Base-by-base conservation (phyloP, 192 early-diverging fungal genomes). In the Rhizoclosmatium globosum region DNA sequence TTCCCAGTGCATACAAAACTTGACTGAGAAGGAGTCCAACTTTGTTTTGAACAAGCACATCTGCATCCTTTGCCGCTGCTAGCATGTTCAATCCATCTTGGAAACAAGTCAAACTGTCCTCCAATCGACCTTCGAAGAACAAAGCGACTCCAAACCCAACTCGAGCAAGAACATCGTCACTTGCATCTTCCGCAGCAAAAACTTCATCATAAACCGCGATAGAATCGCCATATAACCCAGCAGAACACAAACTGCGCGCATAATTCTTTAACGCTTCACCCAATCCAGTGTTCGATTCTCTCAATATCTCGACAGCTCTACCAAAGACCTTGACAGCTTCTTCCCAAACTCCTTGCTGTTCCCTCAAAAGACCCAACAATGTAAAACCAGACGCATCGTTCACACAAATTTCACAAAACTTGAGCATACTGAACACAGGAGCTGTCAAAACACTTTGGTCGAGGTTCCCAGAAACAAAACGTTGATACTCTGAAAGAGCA, bases 1-100 rank as follows among this genome's bases (percentile, higher is more conserved):
- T 91, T 44, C 94, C 95, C 44, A 98, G 82, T 1, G 95, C 95
- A 93, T 95, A 97, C 64, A 98, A 86, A 0, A 97, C 96, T 82
- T 96, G 93, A 64, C 91, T 92, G 70, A 98, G 79, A 61, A 95
- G 74, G 2, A 96, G 86, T 9, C 92, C 86, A 2, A 94, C 90
- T 47, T 91, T 88, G 53, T 92, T 89, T 1, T 89, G 87, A 73
- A 90, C 80, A 21, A 81, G 84, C n/a, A 83, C 73, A 60, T 84
- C 81, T 1, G 45, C 6, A 19, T n/a, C 4, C 6, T 50, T 23
- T 47, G 38, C 85, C 82, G 47, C 81, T 67, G 45, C 85, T 83
- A 39, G 87, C 88, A 86, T 79, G 57, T 85, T 85, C 72, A 95
- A 79, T 2, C 93, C 92, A 47, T 81, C 65, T 82, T 96, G 94